Percentiles rank a stretch among this genome's conserved stretches.
Evolutionary conservation across 2,329 filamentous ascomycete species (phyloP).

Genomic region (Colletotrichum limetticola): DNA sequence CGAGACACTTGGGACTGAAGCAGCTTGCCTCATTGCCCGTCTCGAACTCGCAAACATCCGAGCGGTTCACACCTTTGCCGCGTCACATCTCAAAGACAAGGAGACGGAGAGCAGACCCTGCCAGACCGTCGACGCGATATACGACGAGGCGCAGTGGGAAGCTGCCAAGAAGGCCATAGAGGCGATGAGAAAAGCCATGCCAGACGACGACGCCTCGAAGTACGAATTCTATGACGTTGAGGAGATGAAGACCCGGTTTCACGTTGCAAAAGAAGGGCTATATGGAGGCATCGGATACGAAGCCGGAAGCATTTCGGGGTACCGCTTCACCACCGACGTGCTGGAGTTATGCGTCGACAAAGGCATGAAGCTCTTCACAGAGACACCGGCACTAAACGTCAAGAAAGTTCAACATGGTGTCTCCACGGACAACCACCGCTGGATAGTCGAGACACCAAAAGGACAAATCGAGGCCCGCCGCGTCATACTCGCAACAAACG

Average conservation of each 20-base stretch:
- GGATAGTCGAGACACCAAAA: slow-evolving; percentile 36
- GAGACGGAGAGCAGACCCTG: slow-evolving; percentile 60
- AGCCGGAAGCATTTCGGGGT: slow-evolving; percentile 54
- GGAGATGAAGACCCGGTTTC: slow-evolving; percentile 48
- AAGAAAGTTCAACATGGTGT: not conserved
- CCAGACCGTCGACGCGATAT: slow-evolving; percentile 68
- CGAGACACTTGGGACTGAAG: slow-evolving; percentile 54
- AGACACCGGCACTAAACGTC: slow-evolving; percentile 22
- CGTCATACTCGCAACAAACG: slow-evolving; percentile 43
- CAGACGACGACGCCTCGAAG: slow-evolving; percentile 50
- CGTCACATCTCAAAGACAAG: slow-evolving; percentile 45
- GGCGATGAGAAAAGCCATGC: slow-evolving; percentile 57
- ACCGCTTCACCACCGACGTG: slow-evolving; percentile 44
- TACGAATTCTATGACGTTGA: slow-evolving; percentile 57
- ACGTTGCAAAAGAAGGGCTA: slow-evolving; percentile 44
- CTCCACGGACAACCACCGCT: not conserved
- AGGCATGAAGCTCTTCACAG: slow-evolving; percentile 28
- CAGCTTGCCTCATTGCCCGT: slow-evolving; percentile 61
- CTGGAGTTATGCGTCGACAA: slow-evolving; percentile 25
- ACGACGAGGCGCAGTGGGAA: slow-evolving; percentile 57
- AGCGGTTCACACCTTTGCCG: slow-evolving; percentile 65
- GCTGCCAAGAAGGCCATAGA: slow-evolving; percentile 50
- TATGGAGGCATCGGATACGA: slow-evolving; percentile 59
- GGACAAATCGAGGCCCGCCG: slow-evolving; percentile 36
- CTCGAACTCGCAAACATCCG: slow-evolving; percentile 65